Base-by-base conservation (phyloP, 495 filamentous ascomycete genomes). In the Trichoderma asperelloides region DNA sequence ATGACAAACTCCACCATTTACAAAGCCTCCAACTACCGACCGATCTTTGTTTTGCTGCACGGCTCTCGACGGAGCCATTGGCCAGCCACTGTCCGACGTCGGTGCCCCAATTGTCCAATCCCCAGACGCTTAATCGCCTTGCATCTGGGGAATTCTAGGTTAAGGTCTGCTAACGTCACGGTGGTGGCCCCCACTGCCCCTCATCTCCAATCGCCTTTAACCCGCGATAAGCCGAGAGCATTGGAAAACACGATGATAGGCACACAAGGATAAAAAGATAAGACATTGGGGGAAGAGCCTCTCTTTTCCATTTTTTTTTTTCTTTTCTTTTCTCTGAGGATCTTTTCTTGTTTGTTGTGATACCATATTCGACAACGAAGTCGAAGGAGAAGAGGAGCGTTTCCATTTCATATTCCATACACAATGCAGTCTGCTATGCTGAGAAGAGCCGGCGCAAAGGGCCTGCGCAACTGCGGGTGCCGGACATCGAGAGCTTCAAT, bases 401-500 rank as follows among this genome's bases (percentile, higher is more conserved):
- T 37, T 37, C 23, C 57, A 3, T 62, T 23, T 62, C 23, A 27
- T 15, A 64, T 15, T 12, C 2, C 30, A 9, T 65, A 28, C 64
- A 49, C 12, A 15, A 65, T 65, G 64, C 64, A 65, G 64, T 65
- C 64, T 37, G 25, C 43, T 4, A 41, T 49, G 27, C 43, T 65
- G 27, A 47, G 41, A 30, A n/a, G 64, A 45, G 64, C 27, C 2
- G 41, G 39, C 6, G 37, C 64, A 21, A 65, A 30, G 39, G 41
- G 64, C 41, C 39, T 65, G n/a, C 64, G 64, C 27, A 39, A 13
- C 33, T 25, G 62, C 40, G 33, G 70, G n/a, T 69, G 68, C 64
- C 69, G 68, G 11, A 68, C 45, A 28, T 62, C 67, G 15, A 71
- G 69, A 28, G 51, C 51, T 11, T 51, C 47, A 1, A 71, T 74